Evolutionary conservation across 2,329 filamentous ascomycete genomes (phyloP).

Genomic region (Leptographium wingfieldii): DNA sequence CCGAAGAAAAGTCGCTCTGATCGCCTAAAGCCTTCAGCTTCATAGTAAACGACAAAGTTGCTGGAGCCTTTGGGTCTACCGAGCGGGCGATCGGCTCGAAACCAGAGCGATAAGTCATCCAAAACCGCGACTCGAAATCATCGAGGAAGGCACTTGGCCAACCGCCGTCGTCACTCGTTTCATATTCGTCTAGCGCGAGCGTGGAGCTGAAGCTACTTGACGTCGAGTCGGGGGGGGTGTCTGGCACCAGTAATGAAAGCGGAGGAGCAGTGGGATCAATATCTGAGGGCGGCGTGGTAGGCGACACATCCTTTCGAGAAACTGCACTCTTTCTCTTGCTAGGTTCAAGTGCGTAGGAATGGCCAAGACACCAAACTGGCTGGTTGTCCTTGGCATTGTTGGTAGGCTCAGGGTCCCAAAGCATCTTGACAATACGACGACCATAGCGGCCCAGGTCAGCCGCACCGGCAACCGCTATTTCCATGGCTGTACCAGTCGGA

Average conservation of each 20-base stretch:
- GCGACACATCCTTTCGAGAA: slow-evolving; percentile 8
- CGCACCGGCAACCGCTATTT: slow-evolving; percentile 31
- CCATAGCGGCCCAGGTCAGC: slow-evolving; percentile 63
- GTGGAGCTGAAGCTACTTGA: slow-evolving; percentile 41
- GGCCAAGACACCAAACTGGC: slow-evolving; percentile 73
- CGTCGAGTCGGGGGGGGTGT: slow-evolving; percentile 35
- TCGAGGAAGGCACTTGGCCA: slow-evolving; percentile 82
- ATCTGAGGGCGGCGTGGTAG: slow-evolving; percentile 4
- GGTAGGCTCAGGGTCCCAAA: slow-evolving; percentile 81
- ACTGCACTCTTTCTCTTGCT: slow-evolving; percentile 8
- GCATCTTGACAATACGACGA: slow-evolving; percentile 75
- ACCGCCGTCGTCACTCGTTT: slow-evolving; percentile 31
- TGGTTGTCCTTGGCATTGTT: slow-evolving; percentile 58
- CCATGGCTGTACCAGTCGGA: slow-evolving; percentile 14
- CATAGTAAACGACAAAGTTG: slow-evolving; percentile 70
- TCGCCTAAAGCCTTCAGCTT: slow-evolving; percentile 71
- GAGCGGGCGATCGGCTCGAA: slow-evolving; percentile 76
- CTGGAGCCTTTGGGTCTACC: slow-evolving; percentile 55
- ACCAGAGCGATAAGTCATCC: slow-evolving; percentile 90
- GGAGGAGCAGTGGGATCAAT: slow-evolving; percentile 3
- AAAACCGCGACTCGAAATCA: slow-evolving; percentile 85
- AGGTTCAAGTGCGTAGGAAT: slow-evolving; percentile 33
- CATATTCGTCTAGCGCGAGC: slow-evolving; percentile 32
- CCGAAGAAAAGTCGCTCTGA: slow-evolving; percentile 72
- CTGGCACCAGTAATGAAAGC: slow-evolving; percentile 16